phyloP scores from a whole-genome alignment of 768 basidiomycete species.

The Phlegmacium glaucopus region DNA sequence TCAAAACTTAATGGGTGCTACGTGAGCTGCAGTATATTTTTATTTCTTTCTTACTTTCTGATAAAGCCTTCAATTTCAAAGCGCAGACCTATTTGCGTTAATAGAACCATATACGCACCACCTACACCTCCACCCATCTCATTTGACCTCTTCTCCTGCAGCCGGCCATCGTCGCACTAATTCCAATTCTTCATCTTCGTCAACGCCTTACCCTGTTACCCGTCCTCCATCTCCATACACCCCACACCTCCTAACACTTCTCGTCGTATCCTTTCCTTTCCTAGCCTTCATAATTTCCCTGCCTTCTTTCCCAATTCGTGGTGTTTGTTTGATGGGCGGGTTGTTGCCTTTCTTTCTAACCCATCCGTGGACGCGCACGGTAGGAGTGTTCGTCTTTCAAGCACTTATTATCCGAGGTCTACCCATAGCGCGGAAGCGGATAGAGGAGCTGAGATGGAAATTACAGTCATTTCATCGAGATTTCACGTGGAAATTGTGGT shows the following conservation, averaged over 20 bases:
- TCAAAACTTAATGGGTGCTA: conserved; percentile 85
- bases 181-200: conserved; percentile 8
- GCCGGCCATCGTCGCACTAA: conserved; percentile 12
- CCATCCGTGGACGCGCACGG: conserved; percentile 39
- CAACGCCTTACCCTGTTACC: background rate
- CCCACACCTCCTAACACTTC: conserved; percentile 45
- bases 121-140: conserved; percentile 46
- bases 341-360: conserved; percentile 49
- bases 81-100: conserved; percentile 59
- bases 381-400: background rate
- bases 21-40: conserved; percentile 42
- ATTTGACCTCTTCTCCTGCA: conserved; percentile 20
- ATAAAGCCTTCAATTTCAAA: conserved; percentile 22
- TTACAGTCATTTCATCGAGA: background rate
- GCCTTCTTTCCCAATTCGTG: conserved; percentile 45
- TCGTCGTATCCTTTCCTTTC: conserved; percentile 47
- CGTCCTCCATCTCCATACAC: conserved; percentile 44
- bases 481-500: background rate
- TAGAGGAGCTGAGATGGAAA: background rate
- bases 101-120: conserved; percentile 49
- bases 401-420: background rate
- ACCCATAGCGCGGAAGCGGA: background rate
- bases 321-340: conserved; percentile 44
- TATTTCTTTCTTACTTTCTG: background rate
- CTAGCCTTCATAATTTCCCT: conserved; percentile 44